Conservation (phyloP, 164 flowering plant species). For the Liriodendron chinense region DNA sequence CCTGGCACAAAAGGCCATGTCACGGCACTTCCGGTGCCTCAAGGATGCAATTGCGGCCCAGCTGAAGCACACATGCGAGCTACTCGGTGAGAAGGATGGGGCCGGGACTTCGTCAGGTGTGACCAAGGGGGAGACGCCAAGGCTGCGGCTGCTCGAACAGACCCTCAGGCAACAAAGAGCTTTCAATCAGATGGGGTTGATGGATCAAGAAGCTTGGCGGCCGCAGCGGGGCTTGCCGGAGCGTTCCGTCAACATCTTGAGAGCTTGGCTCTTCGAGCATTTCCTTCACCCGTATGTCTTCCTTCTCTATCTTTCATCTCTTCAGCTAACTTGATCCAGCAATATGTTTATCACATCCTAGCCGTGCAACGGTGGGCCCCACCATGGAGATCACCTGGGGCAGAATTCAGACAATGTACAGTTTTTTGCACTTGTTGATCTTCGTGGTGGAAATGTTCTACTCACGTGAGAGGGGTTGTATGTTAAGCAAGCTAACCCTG, state of each 20-base stretch:
- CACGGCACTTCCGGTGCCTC: conserved; percentile 86
- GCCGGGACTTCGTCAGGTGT: conserved; percentile 47
- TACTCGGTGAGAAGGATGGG: conserved; percentile 82
- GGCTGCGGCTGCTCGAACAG: conserved; percentile 79
- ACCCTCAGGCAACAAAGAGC: conserved; percentile 87
- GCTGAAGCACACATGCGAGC: conserved; percentile 74
- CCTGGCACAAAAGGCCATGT: conserved; percentile 96
- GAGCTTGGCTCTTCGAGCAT: conserved; percentile 99
- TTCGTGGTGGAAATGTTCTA: too few species aligned
- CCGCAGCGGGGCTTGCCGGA: conserved; percentile 97
- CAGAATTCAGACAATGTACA: too few species aligned
- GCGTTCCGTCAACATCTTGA: conserved; percentile 82
- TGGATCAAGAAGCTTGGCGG: conserved; percentile 98
- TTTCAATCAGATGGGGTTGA: conserved; percentile 89
- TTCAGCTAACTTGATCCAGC: neutral
- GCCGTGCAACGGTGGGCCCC: too few species aligned
- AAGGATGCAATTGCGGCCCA: conserved; percentile 81
- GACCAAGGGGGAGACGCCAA: conserved; percentile 95
- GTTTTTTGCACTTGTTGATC: too few species aligned
- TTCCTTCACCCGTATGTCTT: conserved; percentile 95
- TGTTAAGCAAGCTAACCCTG: too few species aligned
- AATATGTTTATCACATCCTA: neutral
- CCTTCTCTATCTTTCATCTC: neutral
- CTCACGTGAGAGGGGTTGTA: too few species aligned
- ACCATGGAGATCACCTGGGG: too few species aligned